Base-by-base conservation (phyloP, 2,329 filamentous ascomycete genomes). In the Microsporum audouinii region DNA sequence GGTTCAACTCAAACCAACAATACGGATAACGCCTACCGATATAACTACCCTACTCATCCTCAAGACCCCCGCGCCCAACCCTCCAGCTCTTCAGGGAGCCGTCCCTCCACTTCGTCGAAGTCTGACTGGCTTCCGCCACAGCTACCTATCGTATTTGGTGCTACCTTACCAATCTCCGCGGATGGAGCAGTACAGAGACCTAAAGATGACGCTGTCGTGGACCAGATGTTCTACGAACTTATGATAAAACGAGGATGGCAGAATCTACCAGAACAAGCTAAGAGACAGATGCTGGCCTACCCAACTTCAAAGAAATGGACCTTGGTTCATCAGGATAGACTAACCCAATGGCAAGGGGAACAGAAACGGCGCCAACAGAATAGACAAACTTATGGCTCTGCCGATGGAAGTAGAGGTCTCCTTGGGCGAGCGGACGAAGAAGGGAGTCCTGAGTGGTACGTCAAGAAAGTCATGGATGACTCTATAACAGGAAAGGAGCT, bases 181-280 rank as follows among this genome's bases (percentile, higher is more conserved):
- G 65, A 66, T 45, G 62, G 62, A 23, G 60, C 36, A 8, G 59
- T 66, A 34, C 62, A 69, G 53, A 70, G 73, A 27, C 74, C 74
- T 10, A 70, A 72, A 62, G 74, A 76, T 65, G 90, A 95, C 70
- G 83, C 85, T 62, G 78, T 95, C 12, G 88, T 96, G 53, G 90
- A 97, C 71, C 86, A 91, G 70, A 89, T 96, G 79, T 97, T 97
- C 70, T 80, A 91, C 69, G 87, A 90, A 59, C 78, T 99, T 66
- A 97, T 99, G 94, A 89, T 95, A 70, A 96, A 96, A 77, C 85
- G 94, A 76, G 94, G 92, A 66, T 97, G 91, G 89, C 94, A 96
- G 77, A 95, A 95, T 74, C 79, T 99, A 65, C 94, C 94, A 3
- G 94, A 99, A 71, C 90, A 96, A 77, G 94, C 94, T 34, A 85